phyloP scores from a whole-genome alignment of 768 basidiomycete species.

The Saitozyma sp. region DNA sequence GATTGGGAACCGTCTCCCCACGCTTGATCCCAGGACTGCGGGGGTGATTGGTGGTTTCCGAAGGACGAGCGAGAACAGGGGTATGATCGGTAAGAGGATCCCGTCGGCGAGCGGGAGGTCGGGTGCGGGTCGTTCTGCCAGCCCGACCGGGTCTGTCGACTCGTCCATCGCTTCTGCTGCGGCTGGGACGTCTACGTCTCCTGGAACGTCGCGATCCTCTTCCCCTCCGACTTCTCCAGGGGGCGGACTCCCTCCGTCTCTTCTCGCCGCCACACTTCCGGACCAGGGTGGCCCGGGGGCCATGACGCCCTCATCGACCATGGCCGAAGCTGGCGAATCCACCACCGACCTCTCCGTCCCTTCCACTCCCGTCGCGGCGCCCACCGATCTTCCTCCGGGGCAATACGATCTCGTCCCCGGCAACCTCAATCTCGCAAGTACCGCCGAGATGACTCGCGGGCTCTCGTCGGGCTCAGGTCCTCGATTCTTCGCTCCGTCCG shows the following conservation, averaged over 20 bases:
- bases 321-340: constrained; percentile 38
- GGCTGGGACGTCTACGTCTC: constrained; percentile 19
- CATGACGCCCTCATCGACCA: constrained; percentile 41
- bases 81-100: constrained; percentile 40
- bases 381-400: constrained; percentile 20
- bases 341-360: constrained; percentile 30
- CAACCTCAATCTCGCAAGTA: constrained; percentile 26
- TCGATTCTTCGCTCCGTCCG: constrained; percentile 9
- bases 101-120: constrained; percentile 15
- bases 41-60: constrained; percentile 16
- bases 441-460: constrained; percentile 11
- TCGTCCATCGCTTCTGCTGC: constrained; percentile 18
- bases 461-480: constrained; percentile 5
- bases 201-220: constrained; percentile 33
- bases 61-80: constrained; percentile 32
- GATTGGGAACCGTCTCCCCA: constrained; percentile 41
- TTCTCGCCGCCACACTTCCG: constrained; percentile 38
- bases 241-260: constrained; percentile 8
- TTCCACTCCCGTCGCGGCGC: constrained; percentile 29
- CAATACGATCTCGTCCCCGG: constrained; percentile 31
- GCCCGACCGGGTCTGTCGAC: constrained; percentile 38
- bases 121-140: constrained; percentile 21
- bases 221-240: constrained; percentile 37
- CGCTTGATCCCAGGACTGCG: constrained; percentile 40
- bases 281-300: constrained; percentile 32